phyloP scores from a whole-genome alignment of 495 filamentous ascomycete genomes.

The Neurospora sp. region DNA sequence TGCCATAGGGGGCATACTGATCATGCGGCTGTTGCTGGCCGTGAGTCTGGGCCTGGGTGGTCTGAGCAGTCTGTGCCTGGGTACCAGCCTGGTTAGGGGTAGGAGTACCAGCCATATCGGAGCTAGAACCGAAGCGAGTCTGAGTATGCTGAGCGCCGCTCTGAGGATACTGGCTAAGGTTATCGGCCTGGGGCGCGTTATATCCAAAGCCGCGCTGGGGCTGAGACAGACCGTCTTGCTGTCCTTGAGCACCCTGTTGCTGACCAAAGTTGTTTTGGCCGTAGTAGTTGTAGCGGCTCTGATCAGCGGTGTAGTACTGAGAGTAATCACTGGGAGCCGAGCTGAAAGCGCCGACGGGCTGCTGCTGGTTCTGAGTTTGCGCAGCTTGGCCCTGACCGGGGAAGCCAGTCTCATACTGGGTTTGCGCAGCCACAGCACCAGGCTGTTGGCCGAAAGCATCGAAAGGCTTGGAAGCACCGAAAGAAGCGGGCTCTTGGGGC shows the following conservation, averaged over 20 bases:
- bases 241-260: constrained; percentile 48
- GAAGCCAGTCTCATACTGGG: constrained; percentile 34
- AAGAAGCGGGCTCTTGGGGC: constrained; percentile 48
- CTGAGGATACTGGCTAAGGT: constrained; percentile 63
- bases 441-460: constrained; percentile 76
- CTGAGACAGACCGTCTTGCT: constrained; percentile 60
- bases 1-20: constrained; percentile 57
- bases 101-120: constrained; percentile 75
- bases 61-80: constrained; percentile 46
- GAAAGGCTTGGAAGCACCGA: constrained; percentile 66
- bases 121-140: constrained; percentile 29
- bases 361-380: constrained; percentile 38
- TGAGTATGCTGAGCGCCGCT: constrained; percentile 41
- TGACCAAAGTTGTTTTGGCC: constrained; percentile 66
- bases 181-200: constrained; percentile 60
- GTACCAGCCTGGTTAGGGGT: constrained; percentile 49
- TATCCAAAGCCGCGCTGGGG: constrained; percentile 68
- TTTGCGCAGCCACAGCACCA: constrained; percentile 33
- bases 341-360: constrained; percentile 51
- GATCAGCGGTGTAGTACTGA: constrained; percentile 79
- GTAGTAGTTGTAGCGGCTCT: constrained; percentile 68
- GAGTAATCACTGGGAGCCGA: constrained; percentile 74
- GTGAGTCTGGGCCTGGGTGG: constrained; percentile 49
- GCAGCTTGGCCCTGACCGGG: constrained; percentile 52
- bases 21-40: constrained; percentile 49